phyloP scores from a whole-genome alignment of 176 grass and related monocot genomes.

The Chrysopogon serrulatus region DNA sequence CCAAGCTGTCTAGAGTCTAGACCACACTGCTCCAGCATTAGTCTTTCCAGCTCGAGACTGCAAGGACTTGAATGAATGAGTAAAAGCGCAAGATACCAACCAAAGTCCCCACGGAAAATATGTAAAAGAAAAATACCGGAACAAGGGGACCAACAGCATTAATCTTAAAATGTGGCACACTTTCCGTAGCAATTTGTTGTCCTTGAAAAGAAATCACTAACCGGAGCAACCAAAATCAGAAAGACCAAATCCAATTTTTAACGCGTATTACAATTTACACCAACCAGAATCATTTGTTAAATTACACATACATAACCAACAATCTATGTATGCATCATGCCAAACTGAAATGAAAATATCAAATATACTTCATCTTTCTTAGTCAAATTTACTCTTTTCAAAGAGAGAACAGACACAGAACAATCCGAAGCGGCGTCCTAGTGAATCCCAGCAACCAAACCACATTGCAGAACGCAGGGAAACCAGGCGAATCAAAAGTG shows the following conservation, averaged over 20 bases:
- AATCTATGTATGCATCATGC: neutral
- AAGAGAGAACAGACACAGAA: neutral
- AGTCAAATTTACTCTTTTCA: neutral
- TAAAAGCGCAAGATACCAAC: constrained; percentile 22
- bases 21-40: constrained; percentile 4
- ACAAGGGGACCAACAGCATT: constrained; percentile 8
- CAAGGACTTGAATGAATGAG: constrained; percentile 1
- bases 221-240: neutral
- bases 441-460: neutral
- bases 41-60: constrained; percentile 26
- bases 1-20: constrained; percentile 20
- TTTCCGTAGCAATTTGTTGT: neutral
- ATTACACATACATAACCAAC: neutral
- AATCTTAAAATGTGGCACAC: neutral
- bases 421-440: neutral
- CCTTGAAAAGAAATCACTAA: neutral
- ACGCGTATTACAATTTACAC: neutral
- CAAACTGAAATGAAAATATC: neutral
- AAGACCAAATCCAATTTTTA: neutral
- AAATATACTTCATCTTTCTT: neutral
- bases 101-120: neutral
- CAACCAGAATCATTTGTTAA: neutral
- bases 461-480: neutral
- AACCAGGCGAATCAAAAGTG: neutral
- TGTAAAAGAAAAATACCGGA: neutral